Percentiles rank a stretch among this genome's conserved stretches.
Evolutionary conservation across 2,329 filamentous ascomycete species (phyloP).

Genomic region (Diplodia seriata): DNA sequence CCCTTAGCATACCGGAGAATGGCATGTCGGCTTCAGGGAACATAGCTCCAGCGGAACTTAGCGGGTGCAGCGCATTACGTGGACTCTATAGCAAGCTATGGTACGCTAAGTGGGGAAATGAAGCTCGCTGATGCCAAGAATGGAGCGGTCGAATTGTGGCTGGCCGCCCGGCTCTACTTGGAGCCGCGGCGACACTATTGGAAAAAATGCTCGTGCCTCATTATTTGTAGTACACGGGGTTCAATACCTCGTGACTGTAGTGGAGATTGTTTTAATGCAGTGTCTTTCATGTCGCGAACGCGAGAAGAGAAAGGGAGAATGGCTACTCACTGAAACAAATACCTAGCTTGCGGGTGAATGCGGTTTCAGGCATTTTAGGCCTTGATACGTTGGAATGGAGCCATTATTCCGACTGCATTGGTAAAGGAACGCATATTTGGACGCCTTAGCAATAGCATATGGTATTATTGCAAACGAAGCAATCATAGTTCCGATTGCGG

Average conservation of each 20-base stretch:
- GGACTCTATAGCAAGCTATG: background rate
- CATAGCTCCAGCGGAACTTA: conserved; percentile 3
- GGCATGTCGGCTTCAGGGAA: background rate
- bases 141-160: conserved; percentile 4
- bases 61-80: background rate
- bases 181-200: conserved; percentile 10
- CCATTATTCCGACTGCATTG: background rate
- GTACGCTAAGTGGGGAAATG: conserved; percentile 9
- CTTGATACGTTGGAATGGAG: background rate
- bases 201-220: conserved; percentile 13
- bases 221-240: background rate
- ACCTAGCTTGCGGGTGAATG: conserved; percentile 14
- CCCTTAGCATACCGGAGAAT: background rate
- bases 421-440: background rate
- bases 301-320: background rate
- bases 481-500: background rate
- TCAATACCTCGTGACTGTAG: background rate
- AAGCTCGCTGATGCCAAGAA: conserved; percentile 10
- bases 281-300: background rate
- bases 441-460: background rate
- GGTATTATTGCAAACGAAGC: background rate
- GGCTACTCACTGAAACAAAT: conserved; percentile 17
- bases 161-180: conserved; percentile 10
- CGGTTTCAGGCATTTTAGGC: conserved; percentile 2
- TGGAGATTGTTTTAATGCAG: background rate